phyloP scores from a whole-genome alignment of 2,329 filamentous ascomycete genomes.

The Chalara sp. region DNA sequence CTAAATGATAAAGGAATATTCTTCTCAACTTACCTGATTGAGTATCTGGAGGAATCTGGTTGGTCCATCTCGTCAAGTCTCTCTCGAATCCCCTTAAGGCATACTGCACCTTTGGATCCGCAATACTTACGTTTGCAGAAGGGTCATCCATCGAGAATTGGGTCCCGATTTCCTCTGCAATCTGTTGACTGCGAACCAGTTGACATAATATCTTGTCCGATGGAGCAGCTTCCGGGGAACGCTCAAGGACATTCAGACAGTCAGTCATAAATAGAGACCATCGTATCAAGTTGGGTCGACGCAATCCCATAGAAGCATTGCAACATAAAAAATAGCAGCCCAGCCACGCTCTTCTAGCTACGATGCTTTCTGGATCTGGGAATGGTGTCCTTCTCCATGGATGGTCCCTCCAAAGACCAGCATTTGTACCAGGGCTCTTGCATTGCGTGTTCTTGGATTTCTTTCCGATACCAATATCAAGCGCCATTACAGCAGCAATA shows the following conservation, averaged over 20 bases:
- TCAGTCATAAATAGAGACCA: conserved; percentile 37
- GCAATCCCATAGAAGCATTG: conserved; percentile 36
- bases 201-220: conserved; percentile 35
- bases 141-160: conserved; percentile 45
- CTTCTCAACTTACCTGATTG: conserved; percentile 21
- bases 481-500: conserved; percentile 43
- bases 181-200: conserved; percentile 36
- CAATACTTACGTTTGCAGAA: conserved; percentile 38
- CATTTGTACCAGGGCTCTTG: conserved; percentile 26
- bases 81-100: conserved; percentile 47
- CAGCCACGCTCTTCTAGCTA: conserved; percentile 29
- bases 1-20: no score
- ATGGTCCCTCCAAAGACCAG: conserved; percentile 33
- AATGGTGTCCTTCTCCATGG: conserved; percentile 34
- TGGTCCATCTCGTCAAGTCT: conserved; percentile 41
- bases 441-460: conserved; percentile 21
- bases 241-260: conserved; percentile 36
- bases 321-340: conserved; percentile 29
- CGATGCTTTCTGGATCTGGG: conserved; percentile 26
- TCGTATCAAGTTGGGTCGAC: conserved; percentile 37
- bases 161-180: conserved; percentile 48
- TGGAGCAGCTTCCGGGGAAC: conserved; percentile 30
- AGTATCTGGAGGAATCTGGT: conserved; percentile 32
- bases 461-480: conserved; percentile 29
- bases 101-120: conserved; percentile 48